A percentile compares a stretch with the other conserved stretches of the same genome.
phyloP scores from a whole-genome alignment of 2,329 filamentous ascomycete species.

The Raffaelea ambrosiae region DNA sequence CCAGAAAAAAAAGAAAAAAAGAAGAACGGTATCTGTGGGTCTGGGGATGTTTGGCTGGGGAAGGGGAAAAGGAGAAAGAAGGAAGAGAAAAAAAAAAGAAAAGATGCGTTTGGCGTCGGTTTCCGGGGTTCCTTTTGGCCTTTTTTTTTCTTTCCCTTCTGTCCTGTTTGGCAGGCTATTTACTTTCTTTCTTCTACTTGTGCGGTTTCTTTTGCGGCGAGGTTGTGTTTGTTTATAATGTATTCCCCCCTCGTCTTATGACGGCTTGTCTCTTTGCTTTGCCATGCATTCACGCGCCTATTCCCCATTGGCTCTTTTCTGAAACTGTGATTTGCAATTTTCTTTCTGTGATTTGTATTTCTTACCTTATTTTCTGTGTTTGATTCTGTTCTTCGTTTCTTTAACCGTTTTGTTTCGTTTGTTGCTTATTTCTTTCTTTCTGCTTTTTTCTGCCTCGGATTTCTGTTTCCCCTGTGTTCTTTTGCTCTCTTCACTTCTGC shows the following conservation, averaged over 20 bases:
- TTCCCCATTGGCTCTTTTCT: not conserved
- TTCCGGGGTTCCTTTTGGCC: not conserved
- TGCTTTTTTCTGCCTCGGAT: not conserved
- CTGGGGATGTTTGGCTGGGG: not conserved
- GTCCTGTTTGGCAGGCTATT: no score
- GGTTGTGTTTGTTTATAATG: no score
- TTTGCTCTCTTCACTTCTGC: not conserved
- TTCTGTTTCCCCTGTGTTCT: not conserved
- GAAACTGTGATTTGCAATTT: not conserved
- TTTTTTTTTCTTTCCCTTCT: not conserved
- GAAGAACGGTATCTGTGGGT: not conserved
- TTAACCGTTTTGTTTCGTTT: not conserved
- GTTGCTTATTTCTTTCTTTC: not conserved
- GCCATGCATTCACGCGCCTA: no score
- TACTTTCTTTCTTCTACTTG: no score
- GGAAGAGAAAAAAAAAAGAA: not conserved
- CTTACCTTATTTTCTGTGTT: not conserved
- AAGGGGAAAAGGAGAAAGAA: not conserved
- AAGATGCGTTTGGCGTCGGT: not conserved
- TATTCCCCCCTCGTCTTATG: no score
- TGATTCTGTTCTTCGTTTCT: not conserved
- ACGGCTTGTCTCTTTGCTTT: not conserved
- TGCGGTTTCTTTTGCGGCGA: no score
- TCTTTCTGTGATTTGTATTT: not conserved
- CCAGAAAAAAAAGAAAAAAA: no score